Conservation (phyloP, 305 asterid species). For the Rubia peregrina region DNA sequence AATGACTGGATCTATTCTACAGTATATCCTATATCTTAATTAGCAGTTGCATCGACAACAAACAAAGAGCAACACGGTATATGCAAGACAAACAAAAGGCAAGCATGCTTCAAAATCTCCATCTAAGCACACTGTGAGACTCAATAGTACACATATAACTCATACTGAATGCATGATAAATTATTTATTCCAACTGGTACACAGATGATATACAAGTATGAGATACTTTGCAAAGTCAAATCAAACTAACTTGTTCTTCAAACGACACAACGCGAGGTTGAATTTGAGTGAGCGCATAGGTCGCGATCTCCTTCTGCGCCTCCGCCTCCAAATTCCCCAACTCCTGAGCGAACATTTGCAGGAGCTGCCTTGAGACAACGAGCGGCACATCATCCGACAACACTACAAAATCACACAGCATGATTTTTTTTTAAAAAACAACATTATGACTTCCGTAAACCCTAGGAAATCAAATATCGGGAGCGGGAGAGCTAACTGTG, state of each 20-base stretch:
- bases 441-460: background rate
- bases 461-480: background rate
- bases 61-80: background rate
- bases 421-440: too few species aligned
- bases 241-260: constrained; percentile 72
- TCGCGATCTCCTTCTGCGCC: constrained; percentile 85
- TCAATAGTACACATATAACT: background rate
- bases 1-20: too few species aligned
- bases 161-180: background rate
- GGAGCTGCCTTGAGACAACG: constrained; percentile 90
- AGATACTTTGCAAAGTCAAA: background rate
- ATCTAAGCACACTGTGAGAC: background rate
- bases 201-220: background rate
- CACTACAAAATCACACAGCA: constrained; percentile 33
- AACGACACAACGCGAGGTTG: constrained; percentile 92
- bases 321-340: constrained; percentile 77
- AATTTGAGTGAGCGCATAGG: constrained; percentile 84
- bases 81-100: background rate
- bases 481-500: constrained; percentile 52
- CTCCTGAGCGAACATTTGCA: constrained; percentile 91
- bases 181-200: too few species aligned
- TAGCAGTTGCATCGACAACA: background rate
- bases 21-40: too few species aligned
- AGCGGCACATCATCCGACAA: constrained; percentile 88
- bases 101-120: background rate